Percentiles rank a stretch among this genome's conserved stretches.
Conservation (phyloP, 495 filamentous ascomycete genomes). For the Podospora australis region DNA sequence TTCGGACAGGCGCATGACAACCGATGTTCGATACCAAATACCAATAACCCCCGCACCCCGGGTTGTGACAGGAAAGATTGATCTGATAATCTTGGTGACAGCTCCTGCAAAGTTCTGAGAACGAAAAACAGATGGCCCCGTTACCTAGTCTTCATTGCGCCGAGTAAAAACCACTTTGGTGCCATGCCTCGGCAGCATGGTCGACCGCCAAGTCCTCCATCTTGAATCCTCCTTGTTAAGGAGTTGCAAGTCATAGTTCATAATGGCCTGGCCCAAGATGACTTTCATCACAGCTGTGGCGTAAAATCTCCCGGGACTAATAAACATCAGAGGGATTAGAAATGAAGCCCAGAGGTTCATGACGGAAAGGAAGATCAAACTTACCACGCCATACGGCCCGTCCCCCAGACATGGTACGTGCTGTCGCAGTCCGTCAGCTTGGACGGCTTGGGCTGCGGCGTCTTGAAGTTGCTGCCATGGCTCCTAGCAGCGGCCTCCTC, state of each 20-base stretch:
- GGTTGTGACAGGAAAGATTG: too few relatives aligned
- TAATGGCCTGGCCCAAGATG: conserved; percentile 18
- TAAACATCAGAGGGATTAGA: background rate
- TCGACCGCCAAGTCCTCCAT: too few relatives aligned
- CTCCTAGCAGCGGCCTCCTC: background rate
- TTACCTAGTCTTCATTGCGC: too few relatives aligned
- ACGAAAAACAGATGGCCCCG: too few relatives aligned
- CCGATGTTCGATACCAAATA: too few relatives aligned
- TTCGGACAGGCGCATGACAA: too few relatives aligned
- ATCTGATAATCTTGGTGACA: too few relatives aligned
- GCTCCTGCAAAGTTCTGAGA: too few relatives aligned
- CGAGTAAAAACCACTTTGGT: too few relatives aligned
- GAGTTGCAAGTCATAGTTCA: conserved; percentile 19
- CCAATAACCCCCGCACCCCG: too few relatives aligned
- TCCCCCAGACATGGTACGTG: conserved; percentile 23
- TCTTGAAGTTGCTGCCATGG: background rate
- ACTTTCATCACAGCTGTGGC: conserved; percentile 24
- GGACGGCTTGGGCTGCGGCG: conserved; percentile 13
- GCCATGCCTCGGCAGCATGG: too few relatives aligned
- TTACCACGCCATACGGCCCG: conserved; percentile 20
- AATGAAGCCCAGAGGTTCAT: background rate
- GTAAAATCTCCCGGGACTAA: conserved; percentile 24
- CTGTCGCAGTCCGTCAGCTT: conserved; percentile 17
- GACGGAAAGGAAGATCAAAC: too few relatives aligned
- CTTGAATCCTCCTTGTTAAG: conserved; percentile 8